These are phyloP conservation scores for Malassezia nana DNA, from an alignment of 1,284 basidiomycete species.

Conservation along the genomic window DNA sequence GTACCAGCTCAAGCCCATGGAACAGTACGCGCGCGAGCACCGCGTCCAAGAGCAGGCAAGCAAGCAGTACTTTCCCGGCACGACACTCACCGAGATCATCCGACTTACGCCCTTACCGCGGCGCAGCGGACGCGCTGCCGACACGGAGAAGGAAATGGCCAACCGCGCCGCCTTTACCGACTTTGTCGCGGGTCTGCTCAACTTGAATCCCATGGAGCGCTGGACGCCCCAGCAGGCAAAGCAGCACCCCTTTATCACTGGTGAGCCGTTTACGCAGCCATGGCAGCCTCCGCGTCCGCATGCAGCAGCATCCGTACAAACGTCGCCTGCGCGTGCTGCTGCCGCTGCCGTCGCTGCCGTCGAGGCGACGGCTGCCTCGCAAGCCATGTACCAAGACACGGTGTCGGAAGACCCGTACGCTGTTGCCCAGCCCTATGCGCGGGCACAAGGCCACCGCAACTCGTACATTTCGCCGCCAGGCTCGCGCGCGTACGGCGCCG, in stretches of 20 bases:
- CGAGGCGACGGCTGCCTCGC: background rate
- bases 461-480: conserved; percentile 2
- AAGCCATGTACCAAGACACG: background rate
- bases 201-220: conserved; percentile 83
- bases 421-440: background rate
- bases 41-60: conserved; percentile 89
- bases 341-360: conserved; percentile 20
- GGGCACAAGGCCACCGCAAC: background rate
- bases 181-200: conserved; percentile 86
- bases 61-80: conserved; percentile 97
- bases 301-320: too few species aligned
- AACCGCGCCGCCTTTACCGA: conserved; percentile 91
- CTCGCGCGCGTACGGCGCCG: background rate
- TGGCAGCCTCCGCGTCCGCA: conserved; percentile 42
- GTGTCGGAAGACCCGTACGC: conserved; percentile 6
- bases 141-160: conserved; percentile 90
- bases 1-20: conserved; percentile 78
- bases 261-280: conserved; percentile 65
- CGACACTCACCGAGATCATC: conserved; percentile 85
- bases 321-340: conserved; percentile 21
- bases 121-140: conserved; percentile 66
- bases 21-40: conserved; percentile 91
- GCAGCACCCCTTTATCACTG: conserved; percentile 93
- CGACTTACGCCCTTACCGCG: conserved; percentile 82
- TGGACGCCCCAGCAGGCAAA: conserved; percentile 97